Evolutionary conservation across 2,329 filamentous ascomycete genomes (phyloP).

Genomic region (Fusarium cicatricum): DNA sequence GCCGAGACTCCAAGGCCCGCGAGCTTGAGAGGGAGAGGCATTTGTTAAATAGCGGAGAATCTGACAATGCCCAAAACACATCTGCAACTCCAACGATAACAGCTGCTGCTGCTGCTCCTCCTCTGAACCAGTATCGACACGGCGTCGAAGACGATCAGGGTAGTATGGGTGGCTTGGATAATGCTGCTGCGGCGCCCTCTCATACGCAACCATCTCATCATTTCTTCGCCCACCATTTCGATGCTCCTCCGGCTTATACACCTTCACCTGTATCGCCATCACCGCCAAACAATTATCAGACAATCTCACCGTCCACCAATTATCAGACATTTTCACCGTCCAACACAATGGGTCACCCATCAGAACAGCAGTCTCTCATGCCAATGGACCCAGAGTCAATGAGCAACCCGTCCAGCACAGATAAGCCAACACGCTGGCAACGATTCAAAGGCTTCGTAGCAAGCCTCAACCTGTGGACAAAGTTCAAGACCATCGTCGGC

Average conservation of each 20-base stretch:
- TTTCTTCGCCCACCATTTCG: conserved; percentile 38
- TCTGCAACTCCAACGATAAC: not conserved
- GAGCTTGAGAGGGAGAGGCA: conserved; percentile 55
- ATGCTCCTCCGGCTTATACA: conserved; percentile 62
- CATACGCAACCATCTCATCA: conserved; percentile 9
- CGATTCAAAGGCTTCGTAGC: conserved; percentile 38
- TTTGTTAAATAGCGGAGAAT: conserved; percentile 39
- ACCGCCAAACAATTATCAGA: conserved; percentile 51
- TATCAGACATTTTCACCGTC: conserved; percentile 55
- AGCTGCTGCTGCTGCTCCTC: too few relatives aligned
- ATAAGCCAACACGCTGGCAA: conserved; percentile 40
- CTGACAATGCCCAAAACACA: not conserved
- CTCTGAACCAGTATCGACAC: conserved; percentile 36
- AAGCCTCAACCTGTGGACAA: conserved; percentile 37
- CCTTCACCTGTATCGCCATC: conserved; percentile 51
- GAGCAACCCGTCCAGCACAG: conserved; percentile 44
- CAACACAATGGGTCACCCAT: conserved; percentile 51
- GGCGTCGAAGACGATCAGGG: conserved; percentile 35
- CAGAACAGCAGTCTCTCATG: conserved; percentile 56
- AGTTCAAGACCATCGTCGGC: conserved; percentile 44
- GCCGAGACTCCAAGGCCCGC: conserved; percentile 52
- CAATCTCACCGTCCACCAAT: conserved; percentile 44
- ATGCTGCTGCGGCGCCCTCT: conserved; percentile 3
- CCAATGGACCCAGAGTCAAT: conserved; percentile 57
- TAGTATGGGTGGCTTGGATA: not conserved